phyloP scores from a whole-genome alignment of 2,329 filamentous ascomycete species.

The Westerdykella sp. region DNA sequence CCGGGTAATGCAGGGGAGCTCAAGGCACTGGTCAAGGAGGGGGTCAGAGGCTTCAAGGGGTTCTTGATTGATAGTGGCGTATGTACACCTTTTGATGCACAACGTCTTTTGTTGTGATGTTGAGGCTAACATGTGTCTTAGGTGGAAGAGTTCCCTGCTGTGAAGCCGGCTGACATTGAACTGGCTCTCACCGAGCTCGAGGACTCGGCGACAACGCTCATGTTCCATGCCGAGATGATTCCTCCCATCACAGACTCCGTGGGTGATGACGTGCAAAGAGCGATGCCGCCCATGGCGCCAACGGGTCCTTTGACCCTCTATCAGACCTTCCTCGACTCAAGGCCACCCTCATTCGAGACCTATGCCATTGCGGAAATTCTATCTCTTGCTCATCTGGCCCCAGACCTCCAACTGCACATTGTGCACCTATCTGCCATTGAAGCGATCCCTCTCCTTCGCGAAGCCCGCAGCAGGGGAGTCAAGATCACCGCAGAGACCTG shows the following conservation, averaged over 20 bases:
- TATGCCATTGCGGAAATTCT: conserved; percentile 85
- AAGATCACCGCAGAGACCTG: conserved; percentile 92
- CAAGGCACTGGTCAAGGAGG: conserved; percentile 71
- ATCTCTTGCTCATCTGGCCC: conserved; percentile 71
- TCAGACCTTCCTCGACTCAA: conserved; percentile 83
- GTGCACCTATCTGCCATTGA: conserved; percentile 88
- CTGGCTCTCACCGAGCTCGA: conserved; percentile 76
- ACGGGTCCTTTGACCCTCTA: conserved; percentile 70
- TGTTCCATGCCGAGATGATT: conserved; percentile 99
- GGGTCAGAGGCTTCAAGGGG: conserved; percentile 93
- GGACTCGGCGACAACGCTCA: conserved; percentile 78
- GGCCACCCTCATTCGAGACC: conserved; percentile 84
- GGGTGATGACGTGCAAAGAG: conserved; percentile 66
- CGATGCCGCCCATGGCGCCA: conserved; percentile 63
- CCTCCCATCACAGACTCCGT: conserved; percentile 77
- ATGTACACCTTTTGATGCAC: conserved; percentile 37
- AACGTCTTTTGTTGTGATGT: neutral
- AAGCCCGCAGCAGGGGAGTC: conserved; percentile 65
- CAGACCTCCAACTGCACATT: conserved; percentile 80
- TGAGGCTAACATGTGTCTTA: conserved; percentile 34
- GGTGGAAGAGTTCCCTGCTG: conserved; percentile 93
- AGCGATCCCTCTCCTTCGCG: conserved; percentile 72
- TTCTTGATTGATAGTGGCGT: conserved; percentile 96
- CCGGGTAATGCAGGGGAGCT: conserved; percentile 81
- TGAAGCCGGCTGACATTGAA: conserved; percentile 71